Conservation (phyloP, 139 green algal genomes). For the Haematococcus lacustris region DNA sequence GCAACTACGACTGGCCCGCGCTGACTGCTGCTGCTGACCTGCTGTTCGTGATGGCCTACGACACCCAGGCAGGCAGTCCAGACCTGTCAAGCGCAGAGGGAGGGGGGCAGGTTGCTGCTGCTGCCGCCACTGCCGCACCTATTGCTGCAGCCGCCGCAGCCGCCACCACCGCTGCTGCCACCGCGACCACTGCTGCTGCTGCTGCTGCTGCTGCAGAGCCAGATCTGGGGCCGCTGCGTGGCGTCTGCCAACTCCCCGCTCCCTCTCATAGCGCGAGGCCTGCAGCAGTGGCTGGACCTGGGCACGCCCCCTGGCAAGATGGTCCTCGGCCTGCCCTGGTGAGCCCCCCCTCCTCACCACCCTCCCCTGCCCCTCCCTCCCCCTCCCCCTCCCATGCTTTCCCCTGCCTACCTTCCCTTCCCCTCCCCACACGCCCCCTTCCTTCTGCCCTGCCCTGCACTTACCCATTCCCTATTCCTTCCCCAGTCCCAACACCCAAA, state of each 20-base stretch:
- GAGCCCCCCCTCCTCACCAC: too few relatives aligned
- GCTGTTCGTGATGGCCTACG: slow-evolving; percentile 65
- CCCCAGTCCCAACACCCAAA: too few relatives aligned
- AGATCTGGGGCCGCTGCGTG: slow-evolving; percentile 45
- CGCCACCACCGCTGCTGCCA: not conserved
- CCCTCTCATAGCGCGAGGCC: slow-evolving; percentile 19
- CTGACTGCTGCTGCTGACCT: slow-evolving; percentile 43
- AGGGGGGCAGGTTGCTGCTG: not conserved
- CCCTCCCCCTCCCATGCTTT: too few relatives aligned
- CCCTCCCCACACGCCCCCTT: too few relatives aligned
- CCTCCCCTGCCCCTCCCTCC: too few relatives aligned
- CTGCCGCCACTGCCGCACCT: not conserved
- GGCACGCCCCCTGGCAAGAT: slow-evolving; percentile 37
- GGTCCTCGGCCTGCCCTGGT: slow-evolving; percentile 56
- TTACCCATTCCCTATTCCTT: too few relatives aligned
- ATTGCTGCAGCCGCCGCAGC: not conserved
- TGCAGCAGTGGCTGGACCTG: slow-evolving; percentile 39
- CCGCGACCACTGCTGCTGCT: too few relatives aligned
- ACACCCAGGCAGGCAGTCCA: slow-evolving; percentile 28
- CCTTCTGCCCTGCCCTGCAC: too few relatives aligned
- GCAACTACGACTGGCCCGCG: slow-evolving; percentile 43
- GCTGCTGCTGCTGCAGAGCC: not conserved
- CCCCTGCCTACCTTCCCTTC: too few relatives aligned
- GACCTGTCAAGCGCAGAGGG: not conserved
- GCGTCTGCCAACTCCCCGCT: slow-evolving; percentile 42